phyloP scores from a whole-genome alignment of 2,329 filamentous ascomycete species.

The Metarhizium anisopliae region DNA sequence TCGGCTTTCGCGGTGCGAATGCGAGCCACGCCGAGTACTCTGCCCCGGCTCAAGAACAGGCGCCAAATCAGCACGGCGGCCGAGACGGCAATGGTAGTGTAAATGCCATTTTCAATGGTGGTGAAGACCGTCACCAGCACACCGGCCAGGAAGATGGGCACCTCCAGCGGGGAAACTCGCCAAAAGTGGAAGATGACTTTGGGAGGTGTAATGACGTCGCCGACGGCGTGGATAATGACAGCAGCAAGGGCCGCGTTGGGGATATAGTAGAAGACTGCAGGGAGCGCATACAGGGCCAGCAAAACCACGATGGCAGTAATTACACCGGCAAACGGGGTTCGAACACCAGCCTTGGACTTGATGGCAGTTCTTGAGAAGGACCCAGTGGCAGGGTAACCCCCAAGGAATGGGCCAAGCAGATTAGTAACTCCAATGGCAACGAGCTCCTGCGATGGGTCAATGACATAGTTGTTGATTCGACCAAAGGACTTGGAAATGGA shows the following conservation, averaged over 20 bases:
- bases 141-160: conserved; percentile 76
- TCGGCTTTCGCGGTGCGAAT: conserved; percentile 74
- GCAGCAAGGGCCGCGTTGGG: conserved; percentile 66
- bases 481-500: conserved; percentile 78
- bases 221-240: conserved; percentile 86
- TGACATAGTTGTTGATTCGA: conserved; percentile 71
- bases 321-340: conserved; percentile 77
- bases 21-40: conserved; percentile 69
- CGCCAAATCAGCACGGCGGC: conserved; percentile 67
- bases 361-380: conserved; percentile 89
- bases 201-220: conserved; percentile 75
- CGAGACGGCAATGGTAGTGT: conserved; percentile 66
- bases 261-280: conserved; percentile 83
- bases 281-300: conserved; percentile 73
- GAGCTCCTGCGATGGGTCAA: conserved; percentile 71
- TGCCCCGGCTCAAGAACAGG: conserved; percentile 66
- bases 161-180: conserved; percentile 74
- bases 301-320: conserved; percentile 77
- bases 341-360: conserved; percentile 87
- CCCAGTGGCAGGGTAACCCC: conserved; percentile 77
- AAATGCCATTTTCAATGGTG: conserved; percentile 78
- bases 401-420: conserved; percentile 67
- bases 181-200: conserved; percentile 83
- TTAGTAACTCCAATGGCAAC: conserved; percentile 71
- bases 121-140: conserved; percentile 76